phyloP scores from a whole-genome alignment of 2,329 filamentous ascomycete genomes.

The Lithohypha guttulata region DNA sequence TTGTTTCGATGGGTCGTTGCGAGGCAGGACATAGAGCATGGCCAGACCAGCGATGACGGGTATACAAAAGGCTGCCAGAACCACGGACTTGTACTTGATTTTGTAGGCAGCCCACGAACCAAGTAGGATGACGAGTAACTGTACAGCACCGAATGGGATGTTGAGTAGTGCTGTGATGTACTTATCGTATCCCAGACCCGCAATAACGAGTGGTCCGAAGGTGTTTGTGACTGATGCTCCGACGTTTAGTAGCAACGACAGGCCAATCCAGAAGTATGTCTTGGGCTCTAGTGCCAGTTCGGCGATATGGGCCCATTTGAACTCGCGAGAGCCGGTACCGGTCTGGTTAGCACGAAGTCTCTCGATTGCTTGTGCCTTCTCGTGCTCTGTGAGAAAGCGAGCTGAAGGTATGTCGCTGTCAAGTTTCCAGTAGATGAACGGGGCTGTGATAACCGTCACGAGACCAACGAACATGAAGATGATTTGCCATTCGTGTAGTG shows the following conservation, averaged over 20 bases:
- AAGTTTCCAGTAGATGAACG: slow-evolving; percentile 49
- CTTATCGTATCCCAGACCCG: slow-evolving; percentile 49
- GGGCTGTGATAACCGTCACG: slow-evolving; percentile 47
- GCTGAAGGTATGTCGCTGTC: slow-evolving; percentile 48
- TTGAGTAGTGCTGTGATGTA: slow-evolving; percentile 51
- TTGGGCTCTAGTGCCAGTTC: slow-evolving; percentile 37
- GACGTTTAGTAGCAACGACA: slow-evolving; percentile 54
- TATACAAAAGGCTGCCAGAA: slow-evolving; percentile 45
- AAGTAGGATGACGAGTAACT: slow-evolving; percentile 49
- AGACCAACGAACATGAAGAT: slow-evolving; percentile 54
- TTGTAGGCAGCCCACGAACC: slow-evolving; percentile 49
- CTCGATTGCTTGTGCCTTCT: slow-evolving; percentile 38
- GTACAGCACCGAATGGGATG: slow-evolving; percentile 56
- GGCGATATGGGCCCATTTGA: slow-evolving; percentile 35
- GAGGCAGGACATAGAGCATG: slow-evolving; percentile 42
- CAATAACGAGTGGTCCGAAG: slow-evolving; percentile 54
- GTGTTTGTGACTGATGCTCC: slow-evolving; percentile 53
- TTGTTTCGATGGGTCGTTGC: slow-evolving; percentile 29
- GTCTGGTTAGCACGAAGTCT: slow-evolving; percentile 42
- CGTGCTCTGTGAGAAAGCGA: slow-evolving; percentile 37
- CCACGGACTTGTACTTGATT: slow-evolving; percentile 45
- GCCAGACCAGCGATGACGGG: slow-evolving; percentile 50
- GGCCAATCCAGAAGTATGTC: slow-evolving; percentile 49
- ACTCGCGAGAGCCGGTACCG: slow-evolving; percentile 35
- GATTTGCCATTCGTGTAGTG: slow-evolving; percentile 42